Conservation (phyloP, 192 early-diverging fungal species). For the Funneliformis geosporum region DNA sequence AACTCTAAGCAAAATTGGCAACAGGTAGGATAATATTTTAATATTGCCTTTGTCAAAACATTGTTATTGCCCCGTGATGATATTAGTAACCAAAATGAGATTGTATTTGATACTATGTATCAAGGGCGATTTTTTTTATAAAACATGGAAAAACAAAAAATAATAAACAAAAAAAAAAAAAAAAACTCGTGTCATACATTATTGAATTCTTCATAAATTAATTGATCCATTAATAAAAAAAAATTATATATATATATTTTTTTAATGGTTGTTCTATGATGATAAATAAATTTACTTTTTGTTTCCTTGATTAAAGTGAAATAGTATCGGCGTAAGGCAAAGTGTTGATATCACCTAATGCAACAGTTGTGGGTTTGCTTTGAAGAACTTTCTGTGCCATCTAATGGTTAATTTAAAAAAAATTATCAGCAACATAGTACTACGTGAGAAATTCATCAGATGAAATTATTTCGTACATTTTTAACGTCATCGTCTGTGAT, state of each 20-base stretch:
- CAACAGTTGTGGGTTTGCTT: constrained; percentile 76
- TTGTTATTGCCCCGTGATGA: background rate
- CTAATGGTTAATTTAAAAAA: constrained; percentile 38
- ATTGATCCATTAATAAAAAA: background rate
- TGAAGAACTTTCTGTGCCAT: constrained; percentile 63
- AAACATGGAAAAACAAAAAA: background rate
- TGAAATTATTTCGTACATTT: constrained; percentile 46
- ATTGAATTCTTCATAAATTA: background rate
- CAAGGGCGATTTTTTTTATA: background rate
- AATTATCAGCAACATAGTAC: background rate
- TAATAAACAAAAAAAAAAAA: too few relatives aligned
- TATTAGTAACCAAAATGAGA: background rate
- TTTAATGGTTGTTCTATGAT: background rate
- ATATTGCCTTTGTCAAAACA: background rate
- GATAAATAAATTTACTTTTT: background rate
- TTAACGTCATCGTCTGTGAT: constrained; percentile 63
- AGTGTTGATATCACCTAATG: constrained; percentile 67
- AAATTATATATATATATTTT: background rate
- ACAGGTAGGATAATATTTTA: constrained; percentile 12
- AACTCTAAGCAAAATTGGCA: constrained; percentile 4
- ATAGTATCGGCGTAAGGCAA: constrained; percentile 81
- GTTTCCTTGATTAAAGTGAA: constrained; percentile 11
- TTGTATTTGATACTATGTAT: background rate
- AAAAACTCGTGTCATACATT: background rate
- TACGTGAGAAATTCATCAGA: background rate